phyloP scores from a whole-genome alignment of 768 basidiomycete species.

The Zangia roseola region DNA sequence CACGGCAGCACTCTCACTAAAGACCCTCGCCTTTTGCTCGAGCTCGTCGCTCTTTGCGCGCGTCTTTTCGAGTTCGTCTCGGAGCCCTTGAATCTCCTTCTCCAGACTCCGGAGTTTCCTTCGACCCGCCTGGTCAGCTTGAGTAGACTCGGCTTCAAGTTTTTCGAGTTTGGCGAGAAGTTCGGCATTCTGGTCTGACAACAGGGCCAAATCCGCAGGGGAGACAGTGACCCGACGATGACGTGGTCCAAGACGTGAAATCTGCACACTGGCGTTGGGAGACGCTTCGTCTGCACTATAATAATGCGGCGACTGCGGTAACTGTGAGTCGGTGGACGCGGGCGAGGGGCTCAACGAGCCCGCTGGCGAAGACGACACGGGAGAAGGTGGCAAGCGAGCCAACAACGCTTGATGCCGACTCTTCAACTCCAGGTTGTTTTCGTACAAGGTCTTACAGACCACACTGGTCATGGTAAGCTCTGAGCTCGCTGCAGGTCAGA shows the following conservation, averaged over 20 bases:
- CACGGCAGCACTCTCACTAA: conserved; percentile 24
- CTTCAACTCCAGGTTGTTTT: conserved; percentile 67
- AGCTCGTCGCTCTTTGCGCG: conserved; percentile 68
- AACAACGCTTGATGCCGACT: conserved; percentile 71
- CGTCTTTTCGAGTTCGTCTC: conserved; percentile 76
- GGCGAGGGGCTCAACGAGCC: conserved; percentile 23
- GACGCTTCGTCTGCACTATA: conserved; percentile 29
- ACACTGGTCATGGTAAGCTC: conserved; percentile 70
- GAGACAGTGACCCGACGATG: conserved; percentile 57
- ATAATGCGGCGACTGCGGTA: conserved; percentile 35
- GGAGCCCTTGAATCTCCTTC: conserved; percentile 72
- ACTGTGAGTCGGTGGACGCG: conserved; percentile 24
- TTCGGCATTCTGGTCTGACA: conserved; percentile 83
- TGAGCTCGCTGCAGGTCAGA: conserved; percentile 24
- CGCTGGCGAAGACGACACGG: conserved; percentile 35
- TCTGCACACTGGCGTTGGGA: conserved; percentile 13
- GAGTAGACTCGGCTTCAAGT: conserved; percentile 67
- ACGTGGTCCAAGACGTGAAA: conserved; percentile 28
- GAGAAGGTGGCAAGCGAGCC: conserved; percentile 55
- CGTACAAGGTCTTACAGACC: conserved; percentile 66
- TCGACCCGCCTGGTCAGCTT: conserved; percentile 65
- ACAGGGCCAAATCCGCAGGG: conserved; percentile 62
- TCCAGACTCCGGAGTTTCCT: conserved; percentile 71
- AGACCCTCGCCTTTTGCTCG: conserved; percentile 59
- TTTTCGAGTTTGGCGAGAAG: conserved; percentile 72